Percentiles rank a stretch among this genome's conserved stretches.
phyloP scores from a whole-genome alignment of 2,329 filamentous ascomycete species.

The Chaetothyriales sp. region DNA sequence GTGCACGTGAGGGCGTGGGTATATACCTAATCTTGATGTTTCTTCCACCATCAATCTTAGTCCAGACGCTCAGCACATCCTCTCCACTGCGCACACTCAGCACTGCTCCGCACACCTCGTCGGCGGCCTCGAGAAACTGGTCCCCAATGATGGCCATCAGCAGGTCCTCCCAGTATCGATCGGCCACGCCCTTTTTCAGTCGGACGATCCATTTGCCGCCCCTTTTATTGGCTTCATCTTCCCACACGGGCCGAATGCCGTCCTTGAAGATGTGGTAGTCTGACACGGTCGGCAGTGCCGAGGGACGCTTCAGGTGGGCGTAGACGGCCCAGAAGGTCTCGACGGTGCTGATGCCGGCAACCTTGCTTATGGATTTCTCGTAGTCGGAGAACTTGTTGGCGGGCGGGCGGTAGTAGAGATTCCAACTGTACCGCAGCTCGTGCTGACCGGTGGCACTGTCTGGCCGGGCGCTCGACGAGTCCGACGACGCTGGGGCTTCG shows the following conservation, averaged over 20 bases:
- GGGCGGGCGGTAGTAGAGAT: constrained; percentile 93
- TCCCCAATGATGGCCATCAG: constrained; percentile 83
- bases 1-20: not conserved
- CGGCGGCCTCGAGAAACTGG: constrained; percentile 80
- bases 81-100: constrained; percentile 89
- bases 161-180: constrained; percentile 93
- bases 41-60: constrained; percentile 77
- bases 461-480: constrained; percentile 26
- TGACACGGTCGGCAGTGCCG: constrained; percentile 73
- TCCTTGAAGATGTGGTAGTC: constrained; percentile 98
- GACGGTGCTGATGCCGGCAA: constrained; percentile 66
- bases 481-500: constrained; percentile 27
- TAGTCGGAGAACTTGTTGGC: constrained; percentile 89
- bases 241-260: constrained; percentile 93
- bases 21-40: constrained; percentile 90
- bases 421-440: constrained; percentile 73
- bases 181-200: constrained; percentile 91
- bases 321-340: constrained; percentile 91
- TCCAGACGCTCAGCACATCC: constrained; percentile 97
- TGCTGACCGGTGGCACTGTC: constrained; percentile 31
- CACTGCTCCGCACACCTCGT: constrained; percentile 90
- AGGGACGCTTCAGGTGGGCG: constrained; percentile 77
- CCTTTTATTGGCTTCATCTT: constrained; percentile 90
- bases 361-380: constrained; percentile 83
- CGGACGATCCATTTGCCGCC: constrained; percentile 97